Conservation (phyloP, 2,329 filamentous ascomycete species). For the Aspergillus flavus region DNA sequence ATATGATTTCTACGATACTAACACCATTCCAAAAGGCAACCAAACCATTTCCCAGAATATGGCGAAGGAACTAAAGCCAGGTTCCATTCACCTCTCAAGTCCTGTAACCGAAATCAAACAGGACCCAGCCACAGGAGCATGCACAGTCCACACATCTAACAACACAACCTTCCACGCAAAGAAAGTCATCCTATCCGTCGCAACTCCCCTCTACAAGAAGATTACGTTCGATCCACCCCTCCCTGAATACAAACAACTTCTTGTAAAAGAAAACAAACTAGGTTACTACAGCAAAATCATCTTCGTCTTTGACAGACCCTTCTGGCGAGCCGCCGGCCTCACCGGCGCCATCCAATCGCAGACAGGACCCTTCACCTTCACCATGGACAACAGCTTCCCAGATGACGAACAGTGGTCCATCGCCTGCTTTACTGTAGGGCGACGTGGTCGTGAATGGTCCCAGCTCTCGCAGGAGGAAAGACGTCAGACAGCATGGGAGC, state of each 20-base stretch:
- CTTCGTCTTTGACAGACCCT: constrained; percentile 44
- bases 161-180: constrained; percentile 4
- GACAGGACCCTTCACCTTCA: constrained; percentile 49
- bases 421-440: constrained; percentile 46
- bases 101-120: constrained; percentile 15
- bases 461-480: background rate
- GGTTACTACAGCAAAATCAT: constrained; percentile 28
- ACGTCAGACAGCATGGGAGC: background rate
- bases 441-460: constrained; percentile 37
- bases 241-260: constrained; percentile 41
- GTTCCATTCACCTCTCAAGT: constrained; percentile 27
- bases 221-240: constrained; percentile 54
- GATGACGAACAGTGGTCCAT: constrained; percentile 31
- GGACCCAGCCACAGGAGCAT: background rate
- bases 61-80: constrained; percentile 34
- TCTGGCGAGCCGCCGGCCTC: constrained; percentile 49
- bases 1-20: background rate
- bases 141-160: background rate
- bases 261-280: constrained; percentile 29
- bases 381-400: constrained; percentile 48
- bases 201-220: constrained; percentile 48
- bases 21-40: constrained; percentile 15
- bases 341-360: constrained; percentile 51
- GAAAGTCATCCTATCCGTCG: constrained; percentile 54
- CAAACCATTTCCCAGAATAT: constrained; percentile 46